Evolutionary conservation across 2,329 filamentous ascomycete species (phyloP), one percentile per base, ranked within the genome.

Genomic region (Neonectria coccinea): DNA sequence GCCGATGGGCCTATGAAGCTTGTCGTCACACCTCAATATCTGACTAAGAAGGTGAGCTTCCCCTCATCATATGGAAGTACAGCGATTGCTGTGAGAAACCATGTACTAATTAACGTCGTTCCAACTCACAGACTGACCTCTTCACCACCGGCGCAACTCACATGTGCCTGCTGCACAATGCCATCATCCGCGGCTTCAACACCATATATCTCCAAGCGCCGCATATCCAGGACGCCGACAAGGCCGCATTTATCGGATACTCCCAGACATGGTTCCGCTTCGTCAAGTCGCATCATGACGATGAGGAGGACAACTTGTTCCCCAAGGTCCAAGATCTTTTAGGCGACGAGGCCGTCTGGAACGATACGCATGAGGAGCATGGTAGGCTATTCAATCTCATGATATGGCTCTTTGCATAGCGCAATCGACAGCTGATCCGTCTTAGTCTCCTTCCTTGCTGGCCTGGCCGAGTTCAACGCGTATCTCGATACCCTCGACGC

Each of bases 171-270:
- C 79, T 88, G 54, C 87, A 90, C 80, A 90, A 90, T 71, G 79
- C 84, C 60, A 85, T 90, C 70, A 84, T 90, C 67, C 86, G 88
- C 45, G 86, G 87, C 58, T 88, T 86, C 80, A 90, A 91, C 76
- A 85, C 83, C 71, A 88, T 91, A 72, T 88, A 86, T 74, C 82
- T 85, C 44, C 88, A 90, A 74, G 87, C 86, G 1, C 81, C 83
- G 11, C 79, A 85, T 69, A 76, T 89, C 45, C 74, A 80, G 10
- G 80, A 82, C 2, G 74, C 75, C n/a, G 86, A 89, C 74, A 84
- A 84, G 74, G 73, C 77, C 52, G 84, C 86, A 73, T 90, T 91
- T 68, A 76, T 89, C 57, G 82, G 82, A 18, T 90, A 90, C 76
- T 79, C 81, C 31, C 79, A 86, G 56, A 84, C 86, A 0, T 89